A percentile compares a stretch with the other conserved stretches of the same genome.
phyloP scores from a whole-genome alignment of 2,329 filamentous ascomycete species.

The Fulvia fulva region DNA sequence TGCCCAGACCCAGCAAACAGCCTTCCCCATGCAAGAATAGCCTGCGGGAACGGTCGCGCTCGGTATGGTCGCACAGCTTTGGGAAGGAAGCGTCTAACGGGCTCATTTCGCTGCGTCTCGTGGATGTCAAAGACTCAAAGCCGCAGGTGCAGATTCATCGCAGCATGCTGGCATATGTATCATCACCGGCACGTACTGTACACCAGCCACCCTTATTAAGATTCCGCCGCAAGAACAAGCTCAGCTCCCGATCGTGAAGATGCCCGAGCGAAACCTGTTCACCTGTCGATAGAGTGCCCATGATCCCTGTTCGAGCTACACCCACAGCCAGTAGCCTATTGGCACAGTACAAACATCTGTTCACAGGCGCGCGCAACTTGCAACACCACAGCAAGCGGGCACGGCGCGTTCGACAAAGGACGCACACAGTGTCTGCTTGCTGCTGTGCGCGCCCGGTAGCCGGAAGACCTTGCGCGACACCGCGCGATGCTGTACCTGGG shows the following conservation, averaged over 20 bases:
- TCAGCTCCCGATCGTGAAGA: neutral
- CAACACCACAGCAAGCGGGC: neutral
- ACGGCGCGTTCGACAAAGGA: neutral
- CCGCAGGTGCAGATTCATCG: neutral
- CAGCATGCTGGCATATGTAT: no score
- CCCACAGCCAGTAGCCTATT: neutral
- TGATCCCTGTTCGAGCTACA: constrained; percentile 8
- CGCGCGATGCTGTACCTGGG: neutral
- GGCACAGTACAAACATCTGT: neutral
- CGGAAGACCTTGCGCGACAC: neutral
- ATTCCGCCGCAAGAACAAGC: neutral
- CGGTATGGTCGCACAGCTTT: neutral
- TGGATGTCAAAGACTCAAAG: neutral
- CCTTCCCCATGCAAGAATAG: neutral
- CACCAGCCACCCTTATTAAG: neutral
- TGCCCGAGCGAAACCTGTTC: neutral
- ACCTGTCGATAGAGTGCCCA: neutral
- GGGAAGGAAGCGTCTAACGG: neutral
- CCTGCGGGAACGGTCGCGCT: neutral
- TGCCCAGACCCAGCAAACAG: neutral
- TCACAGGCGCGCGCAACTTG: no score
- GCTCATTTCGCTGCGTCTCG: neutral
- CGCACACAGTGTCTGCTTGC: neutral
- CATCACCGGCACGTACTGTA: neutral
- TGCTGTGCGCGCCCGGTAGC: constrained; percentile 3